Evolutionary conservation across 768 basidiomycete species (phyloP), one percentile per base, ranked within the genome.

Genomic region (Auricularia heimuer): DNA sequence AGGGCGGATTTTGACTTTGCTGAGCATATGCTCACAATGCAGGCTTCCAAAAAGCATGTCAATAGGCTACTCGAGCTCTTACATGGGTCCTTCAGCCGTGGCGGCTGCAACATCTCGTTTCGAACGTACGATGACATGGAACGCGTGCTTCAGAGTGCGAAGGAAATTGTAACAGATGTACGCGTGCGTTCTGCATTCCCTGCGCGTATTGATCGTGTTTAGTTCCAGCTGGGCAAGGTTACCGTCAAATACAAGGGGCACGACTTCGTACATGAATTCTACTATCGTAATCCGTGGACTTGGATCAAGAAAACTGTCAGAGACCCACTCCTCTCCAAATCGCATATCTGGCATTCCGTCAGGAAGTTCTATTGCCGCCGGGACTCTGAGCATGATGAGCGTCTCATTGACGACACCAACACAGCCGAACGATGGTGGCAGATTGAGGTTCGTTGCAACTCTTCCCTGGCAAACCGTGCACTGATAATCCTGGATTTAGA

Each of bases 261-360:
- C 37, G 42, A 2, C 3, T 65, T 65, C 8, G 47, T 65, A 34
- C 71, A 71, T 61, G 33, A 63, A 14, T 76, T 75, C 42, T 54
- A 71, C 24, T 76, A 73, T 63, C 71, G 69, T 1, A 71, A 75
- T 66, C 72, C 70, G 4, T 76, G 75, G 75, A 68, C 73, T 11
- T 74, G 67, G 64, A 69, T 73, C 11, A n/a, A 71, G 1, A 62
- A 21, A 1, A 7, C 74, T 3, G 45, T 76, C 11, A 64, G 68
- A 35, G 73, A 73, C 42, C 16, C 39, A 29, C 70, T 71, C 2
- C 65, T 74, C 10, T 63, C 67, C 18, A 29, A 64, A 10, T 39
- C 67, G 0, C 8, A 21, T 35, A 67, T 66, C 42, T 74, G 69
- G 66, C 67, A 72, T 63, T 62, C 74, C 1, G 71, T 72, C 18